A percentile compares a stretch with the other conserved stretches of the same genome.
phyloP scores from a whole-genome alignment of 2,329 filamentous ascomycete species.

The Phaeoacremonium minimum region DNA sequence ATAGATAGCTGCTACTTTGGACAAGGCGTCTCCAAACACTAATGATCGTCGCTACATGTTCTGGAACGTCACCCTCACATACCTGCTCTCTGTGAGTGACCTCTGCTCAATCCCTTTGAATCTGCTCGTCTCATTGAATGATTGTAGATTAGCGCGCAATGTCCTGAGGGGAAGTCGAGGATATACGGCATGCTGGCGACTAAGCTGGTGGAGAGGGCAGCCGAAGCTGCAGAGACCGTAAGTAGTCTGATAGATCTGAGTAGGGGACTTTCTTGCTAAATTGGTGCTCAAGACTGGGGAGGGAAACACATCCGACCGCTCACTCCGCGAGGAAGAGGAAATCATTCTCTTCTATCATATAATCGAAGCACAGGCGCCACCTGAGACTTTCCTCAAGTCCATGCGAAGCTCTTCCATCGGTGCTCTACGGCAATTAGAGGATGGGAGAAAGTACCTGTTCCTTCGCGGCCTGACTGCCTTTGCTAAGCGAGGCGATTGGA shows the following conservation, averaged over 20 bases:
- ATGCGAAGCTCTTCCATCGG: conserved; percentile 32
- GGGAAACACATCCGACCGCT: conserved; percentile 16
- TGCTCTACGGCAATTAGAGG: conserved; percentile 36
- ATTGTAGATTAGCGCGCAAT: conserved; percentile 38
- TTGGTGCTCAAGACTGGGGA: neutral
- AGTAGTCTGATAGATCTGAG: neutral
- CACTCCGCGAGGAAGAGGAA: conserved; percentile 44
- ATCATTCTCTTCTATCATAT: conserved; percentile 45
- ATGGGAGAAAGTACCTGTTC: conserved; percentile 42
- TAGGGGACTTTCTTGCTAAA: neutral
- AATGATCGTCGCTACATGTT: conserved; percentile 45
- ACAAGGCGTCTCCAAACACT: conserved; percentile 43
- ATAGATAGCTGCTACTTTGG: conserved; percentile 50
- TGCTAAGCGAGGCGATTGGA: conserved; percentile 34
- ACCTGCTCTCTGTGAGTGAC: conserved; percentile 44
- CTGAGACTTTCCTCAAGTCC: conserved; percentile 34
- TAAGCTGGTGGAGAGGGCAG: conserved; percentile 47
- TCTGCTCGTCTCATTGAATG: conserved; percentile 18
- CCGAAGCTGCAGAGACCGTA: conserved; percentile 39
- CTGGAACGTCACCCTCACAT: conserved; percentile 50
- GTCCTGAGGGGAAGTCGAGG: conserved; percentile 41
- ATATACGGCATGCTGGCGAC: conserved; percentile 46
- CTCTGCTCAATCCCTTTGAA: neutral
- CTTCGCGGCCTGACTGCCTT: conserved; percentile 33
- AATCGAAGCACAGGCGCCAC: conserved; percentile 35